Percentiles rank a stretch among this genome's conserved stretches.
Evolutionary conservation across 2,329 filamentous ascomycete species (phyloP).

Genomic region (Aspergillus viridinutans): DNA sequence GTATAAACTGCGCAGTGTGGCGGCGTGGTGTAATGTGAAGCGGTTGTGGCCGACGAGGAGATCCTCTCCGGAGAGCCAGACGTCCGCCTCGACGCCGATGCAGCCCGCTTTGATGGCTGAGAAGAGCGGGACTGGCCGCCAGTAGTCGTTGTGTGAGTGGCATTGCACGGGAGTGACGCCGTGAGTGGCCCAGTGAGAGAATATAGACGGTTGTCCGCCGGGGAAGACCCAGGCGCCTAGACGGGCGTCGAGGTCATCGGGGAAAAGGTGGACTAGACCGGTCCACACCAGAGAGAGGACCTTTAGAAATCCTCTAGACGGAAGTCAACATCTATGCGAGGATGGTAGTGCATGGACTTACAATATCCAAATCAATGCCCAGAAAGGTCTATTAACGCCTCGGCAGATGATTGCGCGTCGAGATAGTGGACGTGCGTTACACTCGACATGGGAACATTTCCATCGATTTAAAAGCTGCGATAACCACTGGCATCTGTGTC

Average conservation of each 20-base stretch:
- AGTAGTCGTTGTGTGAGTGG: constrained; percentile 70
- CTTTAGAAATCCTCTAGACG: constrained; percentile 1
- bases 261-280: constrained; percentile 1
- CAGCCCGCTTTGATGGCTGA: constrained; percentile 59
- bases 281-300: constrained; percentile 1
- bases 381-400: constrained; percentile 1
- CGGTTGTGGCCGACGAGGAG: constrained; percentile 63
- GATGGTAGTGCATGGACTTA: not conserved
- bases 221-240: constrained; percentile 7
- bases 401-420: not conserved
- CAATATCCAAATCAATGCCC: no score
- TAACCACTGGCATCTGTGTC: no score
- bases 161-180: constrained; percentile 53
- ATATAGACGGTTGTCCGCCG: constrained; percentile 3
- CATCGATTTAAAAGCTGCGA: not conserved
- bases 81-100: constrained; percentile 64
- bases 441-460: not conserved
- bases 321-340: not conserved
- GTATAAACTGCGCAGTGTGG: constrained; percentile 61
- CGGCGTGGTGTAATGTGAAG: constrained; percentile 50
- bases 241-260: constrained; percentile 4
- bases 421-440: not conserved
- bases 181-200: constrained; percentile 17
- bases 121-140: constrained; percentile 59
- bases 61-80: constrained; percentile 57